These are phyloP conservation scores for Kickxella alabastrina DNA, from an alignment of 192 early-diverging fungal genomes.

Conservation along the genomic window DNA sequence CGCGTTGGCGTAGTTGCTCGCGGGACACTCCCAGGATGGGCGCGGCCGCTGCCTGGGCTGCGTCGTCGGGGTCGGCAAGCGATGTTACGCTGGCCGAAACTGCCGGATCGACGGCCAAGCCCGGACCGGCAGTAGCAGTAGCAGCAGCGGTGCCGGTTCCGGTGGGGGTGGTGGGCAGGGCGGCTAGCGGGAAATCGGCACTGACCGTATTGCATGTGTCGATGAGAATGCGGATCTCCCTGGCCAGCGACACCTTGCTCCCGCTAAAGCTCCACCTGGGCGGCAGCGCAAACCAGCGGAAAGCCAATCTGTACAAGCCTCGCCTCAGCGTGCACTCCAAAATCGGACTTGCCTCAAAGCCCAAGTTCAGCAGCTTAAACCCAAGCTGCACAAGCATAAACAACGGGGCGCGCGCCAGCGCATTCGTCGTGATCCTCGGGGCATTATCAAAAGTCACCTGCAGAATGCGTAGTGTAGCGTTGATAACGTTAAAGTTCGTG, in stretches of 20 bases:
- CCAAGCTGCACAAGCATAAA: constrained; percentile 75
- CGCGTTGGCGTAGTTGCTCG: constrained; percentile 33
- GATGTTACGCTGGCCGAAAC: constrained; percentile 27
- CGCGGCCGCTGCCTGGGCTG: neutral
- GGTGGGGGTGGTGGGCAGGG: neutral
- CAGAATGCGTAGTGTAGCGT: constrained; percentile 74
- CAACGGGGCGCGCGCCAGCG: constrained; percentile 70
- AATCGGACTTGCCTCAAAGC: constrained; percentile 59
- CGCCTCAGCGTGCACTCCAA: constrained; percentile 62
- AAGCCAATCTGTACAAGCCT: constrained; percentile 65
- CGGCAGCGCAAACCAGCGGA: constrained; percentile 78
- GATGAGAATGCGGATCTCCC: constrained; percentile 63
- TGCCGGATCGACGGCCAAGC: constrained; percentile 12
- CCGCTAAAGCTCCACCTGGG: constrained; percentile 80
- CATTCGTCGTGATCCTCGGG: constrained; percentile 58
- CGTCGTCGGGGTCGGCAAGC: constrained; percentile 12
- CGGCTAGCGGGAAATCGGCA: constrained; percentile 59
- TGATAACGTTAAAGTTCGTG: constrained; percentile 66
- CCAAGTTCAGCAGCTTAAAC: constrained; percentile 68
- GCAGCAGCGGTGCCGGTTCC: constrained; percentile 8
- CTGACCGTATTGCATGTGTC: constrained; percentile 61
- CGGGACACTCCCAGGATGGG: constrained; percentile 28
- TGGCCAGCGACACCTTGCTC: constrained; percentile 59
- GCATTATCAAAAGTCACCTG: constrained; percentile 65
- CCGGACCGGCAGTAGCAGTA: neutral